Conservation (phyloP, 2,329 filamentous ascomycete genomes). For the Rhynchosporium secalis region DNA sequence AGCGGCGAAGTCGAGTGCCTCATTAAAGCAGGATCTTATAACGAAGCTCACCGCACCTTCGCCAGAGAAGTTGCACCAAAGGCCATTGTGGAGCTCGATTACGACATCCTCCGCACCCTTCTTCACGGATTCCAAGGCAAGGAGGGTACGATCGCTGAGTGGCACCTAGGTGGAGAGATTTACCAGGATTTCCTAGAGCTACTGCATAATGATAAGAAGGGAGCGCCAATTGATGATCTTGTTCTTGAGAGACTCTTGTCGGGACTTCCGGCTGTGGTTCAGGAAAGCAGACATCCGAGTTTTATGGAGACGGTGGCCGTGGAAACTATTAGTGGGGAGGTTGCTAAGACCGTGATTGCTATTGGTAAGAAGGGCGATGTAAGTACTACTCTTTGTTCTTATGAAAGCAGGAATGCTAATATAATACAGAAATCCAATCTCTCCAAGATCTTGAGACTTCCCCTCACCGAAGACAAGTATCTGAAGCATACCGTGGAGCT, state of each 20-base stretch:
- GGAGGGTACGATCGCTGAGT: slow-evolving; percentile 64
- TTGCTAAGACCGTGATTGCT: slow-evolving; percentile 65
- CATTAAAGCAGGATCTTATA: slow-evolving; percentile 71
- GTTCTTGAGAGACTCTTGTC: slow-evolving; percentile 58
- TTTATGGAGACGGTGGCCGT: slow-evolving; percentile 70
- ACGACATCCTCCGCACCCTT: slow-evolving; percentile 65
- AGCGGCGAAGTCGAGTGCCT: slow-evolving; percentile 75
- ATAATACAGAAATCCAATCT: slow-evolving; percentile 45
- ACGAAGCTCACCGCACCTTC: slow-evolving; percentile 83
- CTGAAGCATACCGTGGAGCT: slow-evolving; percentile 70
- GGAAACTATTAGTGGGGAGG: slow-evolving; percentile 75
- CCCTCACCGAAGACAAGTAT: slow-evolving; percentile 71
- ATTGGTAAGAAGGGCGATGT: slow-evolving; percentile 57
- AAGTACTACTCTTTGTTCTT: slow-evolving; percentile 37
- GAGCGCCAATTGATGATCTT: slow-evolving; percentile 44
- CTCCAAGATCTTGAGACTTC: slow-evolving; percentile 56
- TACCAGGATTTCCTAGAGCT: slow-evolving; percentile 65
- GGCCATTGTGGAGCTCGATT: slow-evolving; percentile 81
- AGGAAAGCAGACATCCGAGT: slow-evolving; percentile 38
- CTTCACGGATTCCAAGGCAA: slow-evolving; percentile 70
- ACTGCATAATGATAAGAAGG: slow-evolving; percentile 46
- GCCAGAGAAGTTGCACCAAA: slow-evolving; percentile 77
- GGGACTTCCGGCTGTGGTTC: slow-evolving; percentile 54
- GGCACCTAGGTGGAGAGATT: slow-evolving; percentile 77
- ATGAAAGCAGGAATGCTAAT: slow-evolving; percentile 20